Conservation (phyloP, 805 yeast species). For the Cyberlindnera euphorbiiphila region DNA sequence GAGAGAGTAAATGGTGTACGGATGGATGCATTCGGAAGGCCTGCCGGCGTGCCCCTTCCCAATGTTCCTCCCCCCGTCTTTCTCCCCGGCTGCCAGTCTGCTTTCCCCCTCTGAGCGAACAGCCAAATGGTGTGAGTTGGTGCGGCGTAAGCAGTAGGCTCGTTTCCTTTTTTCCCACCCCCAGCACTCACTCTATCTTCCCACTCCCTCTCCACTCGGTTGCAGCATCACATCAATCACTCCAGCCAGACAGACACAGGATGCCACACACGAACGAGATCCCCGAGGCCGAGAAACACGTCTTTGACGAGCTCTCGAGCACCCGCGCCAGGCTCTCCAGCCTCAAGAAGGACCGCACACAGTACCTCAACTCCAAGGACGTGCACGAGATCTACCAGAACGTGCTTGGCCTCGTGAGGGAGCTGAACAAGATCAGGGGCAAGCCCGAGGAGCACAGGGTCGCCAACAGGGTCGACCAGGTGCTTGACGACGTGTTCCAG, state of each 20-base stretch:
- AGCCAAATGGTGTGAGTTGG: slow-evolving; percentile 3
- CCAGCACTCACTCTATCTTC: background rate
- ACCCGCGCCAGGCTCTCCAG: slow-evolving; percentile 41
- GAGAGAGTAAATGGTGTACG: no score
- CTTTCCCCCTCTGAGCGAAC: no score
- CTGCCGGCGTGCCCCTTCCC: no score
- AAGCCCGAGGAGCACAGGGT: slow-evolving; percentile 20
- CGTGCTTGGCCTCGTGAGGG: slow-evolving; percentile 52
- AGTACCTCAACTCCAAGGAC: slow-evolving; percentile 63
- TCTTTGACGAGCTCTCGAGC: slow-evolving; percentile 38
- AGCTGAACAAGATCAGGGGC: slow-evolving; percentile 42
- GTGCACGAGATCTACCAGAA: slow-evolving; percentile 56
- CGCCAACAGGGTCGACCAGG: slow-evolving; percentile 58
- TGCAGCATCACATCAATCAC: no score
- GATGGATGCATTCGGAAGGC: no score
- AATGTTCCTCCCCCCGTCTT: no score
- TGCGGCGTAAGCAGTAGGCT: no score
- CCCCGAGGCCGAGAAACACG: slow-evolving; percentile 34
- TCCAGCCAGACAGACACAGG: background rate
- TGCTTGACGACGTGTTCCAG: slow-evolving; percentile 88
- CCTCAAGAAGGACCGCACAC: slow-evolving; percentile 60
- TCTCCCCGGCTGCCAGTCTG: no score
- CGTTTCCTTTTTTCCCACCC: no score
- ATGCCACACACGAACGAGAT: slow-evolving; percentile 33
- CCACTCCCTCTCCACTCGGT: no score